Evolutionary conservation across 169 alveolate species (phyloP), one percentile per base, ranked within the genome.

Genomic region (Eimeria maxima): DNA sequence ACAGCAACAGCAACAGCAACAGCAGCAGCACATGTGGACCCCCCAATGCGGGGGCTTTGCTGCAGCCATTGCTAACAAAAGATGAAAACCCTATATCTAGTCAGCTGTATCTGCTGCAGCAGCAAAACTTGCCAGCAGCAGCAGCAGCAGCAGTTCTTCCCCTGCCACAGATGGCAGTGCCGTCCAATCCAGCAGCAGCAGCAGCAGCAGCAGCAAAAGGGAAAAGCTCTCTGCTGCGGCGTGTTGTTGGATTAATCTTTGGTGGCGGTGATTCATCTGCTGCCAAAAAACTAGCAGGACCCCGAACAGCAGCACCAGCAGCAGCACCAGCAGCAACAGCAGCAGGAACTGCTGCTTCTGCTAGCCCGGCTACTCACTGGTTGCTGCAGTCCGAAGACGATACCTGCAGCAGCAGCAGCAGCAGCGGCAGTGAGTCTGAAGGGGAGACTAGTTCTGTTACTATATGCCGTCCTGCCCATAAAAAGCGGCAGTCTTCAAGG

Each of bases 81-180:
- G 45, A 18, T 8, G 47, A 18, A 22, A 38, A 11, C 38, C 38
- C 38, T 4, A 27, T 42, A n/a, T 27, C 83, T 0, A 27, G 4
- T 71, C 83, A 71, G 83, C 83, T 71, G 53, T 71, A 71, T 38
- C 83, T 71, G 83, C 83, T 71, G 83, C 83, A 71, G 83, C 83
- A 71, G 83, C 83, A 71, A 38, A 11, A 38, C 53, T 50, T 71
- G 53, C 83, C 47, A 8, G 53, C 44, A 71, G 83, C 83, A 33
- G 83, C 83, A 71, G 83, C 83, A 71, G 83, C 83, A 33, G 83
- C 83, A 11, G 83, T 38, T 71, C 53, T 71, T 27, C 83, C 83
- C 20, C 1, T 10, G 53, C 53, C 10, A 45, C 83, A 71, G 83
- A 71, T 13, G 83, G 42, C 83, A 27, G 18, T 13, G 83, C 22